A percentile compares a stretch with the other conserved stretches of the same genome.
Evolutionary conservation across 2,329 filamentous ascomycete species (phyloP).

Genomic region (Cordyceps tenuipes): DNA sequence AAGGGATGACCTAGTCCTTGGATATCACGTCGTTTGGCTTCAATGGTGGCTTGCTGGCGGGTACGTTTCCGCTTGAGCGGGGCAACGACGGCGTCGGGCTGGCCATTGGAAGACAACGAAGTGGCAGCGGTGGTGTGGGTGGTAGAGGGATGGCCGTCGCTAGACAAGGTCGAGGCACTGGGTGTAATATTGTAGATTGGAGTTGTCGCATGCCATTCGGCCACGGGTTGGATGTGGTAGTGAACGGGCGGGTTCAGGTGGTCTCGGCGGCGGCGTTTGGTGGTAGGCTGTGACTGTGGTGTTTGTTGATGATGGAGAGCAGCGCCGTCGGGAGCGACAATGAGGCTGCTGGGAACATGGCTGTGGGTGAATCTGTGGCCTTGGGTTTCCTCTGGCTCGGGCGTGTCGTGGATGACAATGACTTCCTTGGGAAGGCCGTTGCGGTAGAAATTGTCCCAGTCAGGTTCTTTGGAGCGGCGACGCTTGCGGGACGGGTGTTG

Average conservation of each 20-base stretch:
- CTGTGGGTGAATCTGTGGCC: slow-evolving; percentile 31
- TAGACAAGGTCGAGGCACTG: slow-evolving; percentile 66
- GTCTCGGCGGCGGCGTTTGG: slow-evolving; percentile 68
- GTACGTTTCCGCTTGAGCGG: slow-evolving; percentile 89
- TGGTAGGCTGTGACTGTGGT: slow-evolving; percentile 47
- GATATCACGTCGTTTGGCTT: slow-evolving; percentile 69
- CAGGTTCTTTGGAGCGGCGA: slow-evolving; percentile 54
- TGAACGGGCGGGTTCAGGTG: slow-evolving; percentile 35
- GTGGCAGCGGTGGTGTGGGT: slow-evolving; percentile 84
- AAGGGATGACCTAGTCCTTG: slow-evolving; percentile 64
- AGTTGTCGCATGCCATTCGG: slow-evolving; percentile 59
- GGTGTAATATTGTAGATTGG: slow-evolving; percentile 57
- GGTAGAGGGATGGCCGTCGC: slow-evolving; percentile 72
- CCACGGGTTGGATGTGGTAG: slow-evolving; percentile 64
- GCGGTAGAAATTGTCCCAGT: slow-evolving; percentile 76
- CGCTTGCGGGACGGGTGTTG: slow-evolving; percentile 37
- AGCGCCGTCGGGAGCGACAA: slow-evolving; percentile 18
- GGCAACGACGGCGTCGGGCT: slow-evolving; percentile 57
- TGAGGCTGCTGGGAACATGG: too few species aligned
- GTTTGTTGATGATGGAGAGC: slow-evolving; percentile 19
- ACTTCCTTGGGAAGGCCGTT: slow-evolving; percentile 78
- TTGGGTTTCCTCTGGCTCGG: slow-evolving; percentile 44
- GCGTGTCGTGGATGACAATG: slow-evolving; percentile 74
- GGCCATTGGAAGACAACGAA: slow-evolving; percentile 56
- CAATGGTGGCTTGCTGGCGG: slow-evolving; percentile 71